Evolutionary conservation across 2,329 filamentous ascomycete species (phyloP).

Genomic region (Akanthomyces dipterigenus): DNA sequence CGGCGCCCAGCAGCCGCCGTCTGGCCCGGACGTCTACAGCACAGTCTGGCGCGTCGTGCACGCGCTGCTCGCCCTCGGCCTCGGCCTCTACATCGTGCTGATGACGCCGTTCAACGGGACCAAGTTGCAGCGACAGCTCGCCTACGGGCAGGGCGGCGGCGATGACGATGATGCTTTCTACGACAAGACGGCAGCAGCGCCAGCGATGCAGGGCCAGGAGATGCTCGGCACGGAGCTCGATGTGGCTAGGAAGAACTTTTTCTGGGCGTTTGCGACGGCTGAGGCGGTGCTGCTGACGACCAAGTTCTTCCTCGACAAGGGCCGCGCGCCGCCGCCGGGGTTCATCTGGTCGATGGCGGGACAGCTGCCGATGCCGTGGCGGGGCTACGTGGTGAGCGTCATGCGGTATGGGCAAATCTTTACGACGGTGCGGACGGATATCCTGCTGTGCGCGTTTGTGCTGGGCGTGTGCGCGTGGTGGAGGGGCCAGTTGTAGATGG

Average conservation of each 20-base stretch:
- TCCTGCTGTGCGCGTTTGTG: slow-evolving; percentile 72
- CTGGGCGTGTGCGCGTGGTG: slow-evolving; percentile 52
- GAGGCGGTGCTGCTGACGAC: slow-evolving; percentile 67
- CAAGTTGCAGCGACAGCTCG: slow-evolving; percentile 50
- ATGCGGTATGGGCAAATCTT: slow-evolving; percentile 66
- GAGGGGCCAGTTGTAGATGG: slow-evolving; percentile 18
- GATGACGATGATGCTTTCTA: background rate
- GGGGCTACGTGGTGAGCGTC: slow-evolving; percentile 53
- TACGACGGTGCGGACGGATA: slow-evolving; percentile 63
- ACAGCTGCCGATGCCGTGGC: slow-evolving; percentile 59
- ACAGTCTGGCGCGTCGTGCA: slow-evolving; percentile 68
- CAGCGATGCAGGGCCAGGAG: too few species aligned
- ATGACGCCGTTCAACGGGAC: slow-evolving; percentile 64
- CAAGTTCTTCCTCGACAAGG: slow-evolving; percentile 63
- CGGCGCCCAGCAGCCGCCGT: slow-evolving; percentile 31
- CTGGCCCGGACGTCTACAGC: slow-evolving; percentile 29
- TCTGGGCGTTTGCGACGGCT: slow-evolving; percentile 74
- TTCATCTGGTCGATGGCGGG: slow-evolving; percentile 57
- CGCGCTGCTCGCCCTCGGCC: slow-evolving; percentile 60
- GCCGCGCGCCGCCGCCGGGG: slow-evolving; percentile 49
- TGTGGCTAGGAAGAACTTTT: slow-evolving; percentile 43
- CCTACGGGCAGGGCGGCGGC: slow-evolving; percentile 7
- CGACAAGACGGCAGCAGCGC: slow-evolving; percentile 1
- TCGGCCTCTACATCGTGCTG: slow-evolving; percentile 65
- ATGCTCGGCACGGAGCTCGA: slow-evolving; percentile 19